A percentile compares a stretch with the other conserved stretches of the same genome.
Evolutionary conservation across 805 yeast species (phyloP).

Genomic region (Cyberlindnera americana): DNA sequence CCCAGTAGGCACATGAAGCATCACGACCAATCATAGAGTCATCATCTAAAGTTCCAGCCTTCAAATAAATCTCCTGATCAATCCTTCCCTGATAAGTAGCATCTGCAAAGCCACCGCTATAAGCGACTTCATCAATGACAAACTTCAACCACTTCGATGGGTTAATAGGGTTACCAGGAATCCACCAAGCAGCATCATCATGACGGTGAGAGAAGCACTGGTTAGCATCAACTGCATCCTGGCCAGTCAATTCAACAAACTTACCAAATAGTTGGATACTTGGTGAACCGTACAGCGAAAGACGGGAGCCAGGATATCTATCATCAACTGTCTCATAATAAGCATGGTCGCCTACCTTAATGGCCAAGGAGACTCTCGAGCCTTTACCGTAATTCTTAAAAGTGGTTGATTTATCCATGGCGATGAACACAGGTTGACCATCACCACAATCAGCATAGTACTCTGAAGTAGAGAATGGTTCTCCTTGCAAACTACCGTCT

Average conservation of each 20-base stretch:
- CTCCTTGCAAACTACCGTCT: background rate
- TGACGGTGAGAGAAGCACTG: no score
- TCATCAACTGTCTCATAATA: background rate
- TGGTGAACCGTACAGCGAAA: background rate
- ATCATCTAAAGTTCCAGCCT: no score
- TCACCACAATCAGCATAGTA: slow-evolving; percentile 2
- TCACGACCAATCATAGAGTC: no score
- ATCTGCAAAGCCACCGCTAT: no score
- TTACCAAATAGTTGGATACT: background rate
- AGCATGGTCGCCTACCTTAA: background rate
- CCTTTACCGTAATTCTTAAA: background rate
- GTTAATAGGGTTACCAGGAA: no score
- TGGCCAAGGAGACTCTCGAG: background rate
- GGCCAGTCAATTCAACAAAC: background rate
- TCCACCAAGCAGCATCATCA: no score
- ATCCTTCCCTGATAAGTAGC: no score
- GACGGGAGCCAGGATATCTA: background rate
- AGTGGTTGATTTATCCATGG: background rate
- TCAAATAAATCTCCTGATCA: no score
- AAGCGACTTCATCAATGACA: no score
- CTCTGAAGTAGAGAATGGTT: background rate
- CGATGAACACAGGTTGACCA: background rate
- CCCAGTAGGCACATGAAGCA: no score
- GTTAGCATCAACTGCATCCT: background rate
- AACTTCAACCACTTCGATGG: no score